Evolutionary conservation across 129 eudicot genomes (phyloP), one percentile per base, ranked within the genome.

Genomic region (Silybum marianum): DNA sequence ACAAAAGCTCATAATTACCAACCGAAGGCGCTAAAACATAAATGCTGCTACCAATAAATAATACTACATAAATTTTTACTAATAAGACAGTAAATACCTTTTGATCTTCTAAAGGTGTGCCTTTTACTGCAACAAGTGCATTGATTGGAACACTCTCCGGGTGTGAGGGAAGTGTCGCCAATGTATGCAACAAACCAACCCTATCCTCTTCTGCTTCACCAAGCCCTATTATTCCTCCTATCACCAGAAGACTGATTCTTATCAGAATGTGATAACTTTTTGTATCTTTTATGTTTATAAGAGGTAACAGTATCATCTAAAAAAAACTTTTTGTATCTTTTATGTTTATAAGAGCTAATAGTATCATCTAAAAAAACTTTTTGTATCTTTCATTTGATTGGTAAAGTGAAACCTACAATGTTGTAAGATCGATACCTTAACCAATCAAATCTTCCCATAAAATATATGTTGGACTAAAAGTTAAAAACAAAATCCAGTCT

Each of bases 81-180:
- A 30, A 69, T 12, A 16, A 46, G 18, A 51, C 1, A 10, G 21
- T 28, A 25, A 77, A 73, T 82, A 96, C 99, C 99, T 93, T 93
- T 80, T 96, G 98, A 88, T 96, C 89, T 91, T 91, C 88, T 51
- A 96, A 90, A 42, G 99, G 99, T 26, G 99, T 96, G 88, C 99
- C 99, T 91, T 93, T 90, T 18, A 96, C 95, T 13, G 99, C 99
- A 77, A 96, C 74, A 30, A 96, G 97, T 74, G 99, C 98, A 69
- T 96, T 93, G 58, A 93, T 93, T 9, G 99, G 99, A 68, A 96
- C 99, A 80, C 99, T 96, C 86, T 96, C 99, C 3, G 99, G 99
- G 88, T 96, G 99, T 9, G 95, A 65, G 34, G 99, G 99, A 24
- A 96, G 98, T 10, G 99, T 96, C 42, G 99, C 97, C 83, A 96